Conservation (phyloP, 495 filamentous ascomycete genomes). For the Stereocaulon alpinum region DNA sequence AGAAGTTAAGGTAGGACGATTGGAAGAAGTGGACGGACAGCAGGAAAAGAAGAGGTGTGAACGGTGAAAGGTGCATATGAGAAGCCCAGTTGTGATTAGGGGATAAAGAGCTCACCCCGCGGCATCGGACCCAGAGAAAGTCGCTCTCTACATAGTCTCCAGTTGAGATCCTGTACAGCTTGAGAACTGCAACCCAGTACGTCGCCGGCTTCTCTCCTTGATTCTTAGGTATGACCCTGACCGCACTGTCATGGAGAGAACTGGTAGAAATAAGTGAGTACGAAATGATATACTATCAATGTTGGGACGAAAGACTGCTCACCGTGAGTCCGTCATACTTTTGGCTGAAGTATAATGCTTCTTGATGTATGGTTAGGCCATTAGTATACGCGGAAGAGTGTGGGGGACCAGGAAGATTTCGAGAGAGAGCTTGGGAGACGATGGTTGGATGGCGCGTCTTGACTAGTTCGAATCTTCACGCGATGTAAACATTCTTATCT, state of each 20-base stretch:
- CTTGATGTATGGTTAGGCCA: neutral
- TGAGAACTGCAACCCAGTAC: constrained; percentile 12
- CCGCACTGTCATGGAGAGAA: constrained; percentile 7
- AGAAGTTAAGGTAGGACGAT: neutral
- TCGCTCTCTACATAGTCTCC: constrained; percentile 17
- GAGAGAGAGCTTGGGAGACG: neutral
- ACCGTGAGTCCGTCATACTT: neutral
- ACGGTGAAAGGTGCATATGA: too few relatives aligned
- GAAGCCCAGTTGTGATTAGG: neutral
- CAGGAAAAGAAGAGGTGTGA: neutral
- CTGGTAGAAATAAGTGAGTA: neutral
- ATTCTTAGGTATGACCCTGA: constrained; percentile 8
- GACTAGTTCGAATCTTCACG: neutral
- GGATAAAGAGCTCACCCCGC: constrained; percentile 21
- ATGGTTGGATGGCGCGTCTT: constrained; percentile 2
- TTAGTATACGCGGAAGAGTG: too few relatives aligned
- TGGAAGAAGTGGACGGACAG: neutral
- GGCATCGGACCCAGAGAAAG: constrained; percentile 31
- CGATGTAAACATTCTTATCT: neutral
- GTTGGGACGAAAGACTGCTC: neutral
- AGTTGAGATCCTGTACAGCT: neutral
- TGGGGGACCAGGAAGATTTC: neutral
- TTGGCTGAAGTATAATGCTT: neutral
- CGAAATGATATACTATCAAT: neutral
- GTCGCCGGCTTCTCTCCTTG: constrained; percentile 6